A percentile compares a stretch with the other conserved stretches of the same genome.
Evolutionary conservation across 2,329 filamentous ascomycete genomes (phyloP).

Genomic region (Cladobotryum protrusum): DNA sequence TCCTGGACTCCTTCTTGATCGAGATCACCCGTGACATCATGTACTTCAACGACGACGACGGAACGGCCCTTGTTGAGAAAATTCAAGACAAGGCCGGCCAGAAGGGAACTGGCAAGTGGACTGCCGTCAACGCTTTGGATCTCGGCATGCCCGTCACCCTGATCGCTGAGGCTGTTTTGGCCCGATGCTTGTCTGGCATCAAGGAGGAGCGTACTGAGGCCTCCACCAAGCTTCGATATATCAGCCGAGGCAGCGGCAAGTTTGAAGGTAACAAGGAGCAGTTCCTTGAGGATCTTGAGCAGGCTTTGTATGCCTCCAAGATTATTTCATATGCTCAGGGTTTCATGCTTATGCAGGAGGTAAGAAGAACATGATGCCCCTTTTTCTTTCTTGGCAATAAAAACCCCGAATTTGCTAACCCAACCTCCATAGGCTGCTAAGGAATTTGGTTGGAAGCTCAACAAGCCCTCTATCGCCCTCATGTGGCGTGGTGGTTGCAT

Average conservation of each 20-base stretch:
- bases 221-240: slow-evolving; percentile 65
- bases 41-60: slow-evolving; percentile 96
- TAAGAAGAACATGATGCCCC: slow-evolving; percentile 27
- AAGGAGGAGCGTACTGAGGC: slow-evolving; percentile 89
- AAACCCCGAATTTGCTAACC: slow-evolving; percentile 3
- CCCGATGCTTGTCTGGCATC: slow-evolving; percentile 87
- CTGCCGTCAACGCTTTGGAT: slow-evolving; percentile 96
- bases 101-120: slow-evolving; percentile 99
- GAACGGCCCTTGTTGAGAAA: slow-evolving; percentile 89
- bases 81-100: slow-evolving; percentile 97
- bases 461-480: slow-evolving; percentile 99
- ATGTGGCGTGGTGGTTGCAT: slow-evolving; percentile 99
- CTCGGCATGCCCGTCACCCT: slow-evolving; percentile 97
- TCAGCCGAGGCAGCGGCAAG: slow-evolving; percentile 61
- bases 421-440: slow-evolving; percentile 64
- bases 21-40: slow-evolving; percentile 99
- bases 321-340: slow-evolving; percentile 99
- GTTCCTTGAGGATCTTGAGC: slow-evolving; percentile 96
- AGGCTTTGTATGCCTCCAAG: slow-evolving; percentile 98
- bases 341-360: slow-evolving; percentile 99
- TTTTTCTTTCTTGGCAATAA: neutral
- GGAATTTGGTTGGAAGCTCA: slow-evolving; percentile 97
- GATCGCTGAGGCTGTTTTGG: slow-evolving; percentile 94
- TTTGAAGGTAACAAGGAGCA: slow-evolving; percentile 88
- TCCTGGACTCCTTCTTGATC: slow-evolving; percentile 97